Evolutionary conservation across 768 basidiomycete species (phyloP), one percentile per base, ranked within the genome.

Genomic region (Russula vinacea): DNA sequence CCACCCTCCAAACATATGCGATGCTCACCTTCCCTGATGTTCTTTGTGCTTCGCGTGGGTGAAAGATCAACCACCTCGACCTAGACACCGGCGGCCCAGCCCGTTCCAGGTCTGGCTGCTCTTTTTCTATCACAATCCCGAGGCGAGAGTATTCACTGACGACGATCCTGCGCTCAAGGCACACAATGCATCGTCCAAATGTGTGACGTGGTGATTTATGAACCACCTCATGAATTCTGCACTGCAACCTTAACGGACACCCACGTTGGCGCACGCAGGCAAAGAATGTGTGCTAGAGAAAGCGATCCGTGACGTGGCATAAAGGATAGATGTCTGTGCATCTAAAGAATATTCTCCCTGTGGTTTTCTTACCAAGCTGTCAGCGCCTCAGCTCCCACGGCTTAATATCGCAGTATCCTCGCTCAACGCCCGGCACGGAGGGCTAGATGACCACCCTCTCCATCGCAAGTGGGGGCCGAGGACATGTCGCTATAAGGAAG

Each of bases 301-400:
- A 56, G 39, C 0, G 17, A 32, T 3, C 19, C 17, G 22, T 61
- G 60, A 61, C 60, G 52, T 54, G 60, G 52, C 42, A 52, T 39
- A 35, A 44, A 45, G 32, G 1, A 33, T 26, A 26, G 33, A 22
- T 32, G n/a, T 4, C 45, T 22, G 26, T 29, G 26, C 56, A 24
- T 32, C 29, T 7, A 35, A 35, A 35, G 35, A 35, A 35, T 8
- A 35, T 13, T 8, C 6, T 2, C n/a, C n/a, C 19, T 13, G 22
- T 16, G 24, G 40, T 13, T 5, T 40, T 40, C 13, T 16, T 22
- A 45, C 44, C 10, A 32, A n/a, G 5, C 13, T 8, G 16, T 24
- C 13, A 40, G n/a, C 29, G 24, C 24, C 32, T 24, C 13, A 40
- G n/a, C 29, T 33, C 24, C 32, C 17, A 2, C 62, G 62, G 62